Percentiles rank a stretch among this genome's conserved stretches.
Conservation (phyloP, 805 yeast genomes). For the Starmerella tilneyi region DNA sequence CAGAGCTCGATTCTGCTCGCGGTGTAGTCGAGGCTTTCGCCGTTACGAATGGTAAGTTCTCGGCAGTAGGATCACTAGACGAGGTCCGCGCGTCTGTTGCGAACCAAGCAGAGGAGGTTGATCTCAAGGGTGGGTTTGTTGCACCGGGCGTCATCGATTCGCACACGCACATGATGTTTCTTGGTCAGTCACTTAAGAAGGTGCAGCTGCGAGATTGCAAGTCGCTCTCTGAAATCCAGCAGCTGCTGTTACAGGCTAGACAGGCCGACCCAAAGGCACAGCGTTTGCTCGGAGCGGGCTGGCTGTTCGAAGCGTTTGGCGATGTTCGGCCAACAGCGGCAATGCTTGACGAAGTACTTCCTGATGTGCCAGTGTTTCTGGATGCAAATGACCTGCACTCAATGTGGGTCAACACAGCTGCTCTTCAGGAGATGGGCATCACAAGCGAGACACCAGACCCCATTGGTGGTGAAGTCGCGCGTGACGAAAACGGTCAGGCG, state of each 20-base stretch:
- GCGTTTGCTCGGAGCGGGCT: background rate
- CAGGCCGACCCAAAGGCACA: background rate
- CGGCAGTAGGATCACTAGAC: background rate
- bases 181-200: background rate
- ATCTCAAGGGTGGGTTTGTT: background rate
- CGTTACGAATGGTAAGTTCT: background rate
- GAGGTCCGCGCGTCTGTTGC: background rate
- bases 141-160: background rate
- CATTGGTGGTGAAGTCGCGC: background rate
- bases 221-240: background rate
- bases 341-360: background rate
- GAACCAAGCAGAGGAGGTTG: background rate
- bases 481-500: background rate
- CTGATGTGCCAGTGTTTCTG: background rate
- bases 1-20: background rate
- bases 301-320: background rate
- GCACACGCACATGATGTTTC: background rate
- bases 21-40: background rate
- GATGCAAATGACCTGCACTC: conserved; percentile 3
- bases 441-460: background rate
- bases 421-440: conserved; percentile 3
- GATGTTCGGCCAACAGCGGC: background rate
- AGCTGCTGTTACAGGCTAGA: background rate
- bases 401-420: background rate
- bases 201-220: conserved; percentile 1